Base-by-base conservation (phyloP, 2,329 filamentous ascomycete genomes). In the Curvularia spicifera region DNA sequence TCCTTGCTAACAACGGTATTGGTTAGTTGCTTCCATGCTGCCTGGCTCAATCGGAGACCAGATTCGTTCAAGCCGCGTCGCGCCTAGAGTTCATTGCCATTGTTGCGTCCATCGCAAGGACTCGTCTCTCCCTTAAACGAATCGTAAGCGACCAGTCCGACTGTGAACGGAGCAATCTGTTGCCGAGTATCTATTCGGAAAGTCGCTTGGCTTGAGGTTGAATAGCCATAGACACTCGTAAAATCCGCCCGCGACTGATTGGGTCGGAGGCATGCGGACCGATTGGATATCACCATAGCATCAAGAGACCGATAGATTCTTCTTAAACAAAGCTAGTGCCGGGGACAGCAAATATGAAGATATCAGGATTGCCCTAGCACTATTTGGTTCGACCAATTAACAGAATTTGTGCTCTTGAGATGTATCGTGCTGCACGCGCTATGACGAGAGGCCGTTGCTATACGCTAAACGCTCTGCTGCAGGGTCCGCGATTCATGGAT, bases 1-100 rank as follows among this genome's bases (percentile, higher is more conserved):
- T 40, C 29, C 26, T 51, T 51, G 54, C 61, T 63, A 49, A 64
- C 43, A 31, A 43, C 15, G 33, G 28, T n/a, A 18, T 46, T 50
- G 37, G 22, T 29, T 46, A 61, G 58, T 33, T 46, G 42, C 49
- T 18, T 59, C 15, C 55, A 59, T 37, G 51, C 42, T 42, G 51
- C 47, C 28, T 56, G 58, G 54, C 28, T 56, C 15, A 45, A 31
- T 48, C 33, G 50, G 29, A 62, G 46, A 48, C 24, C 50, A 24
- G 18, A 54, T 46, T 55, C 54, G 18, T 58, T 53, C 22, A 52
- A 37, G 40, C 49, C 45, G 9, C 33, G 51, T 10, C 37, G 24
- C 24, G n/a, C n/a, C 13, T 40, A 18, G 29, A 40, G 39, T 26
- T 22, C 33, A 42, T 39, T 45, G 26, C 26, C 28, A 33, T 51